phyloP scores from a whole-genome alignment of 495 filamentous ascomycete genomes.

The Aspergillus cavernicola region DNA sequence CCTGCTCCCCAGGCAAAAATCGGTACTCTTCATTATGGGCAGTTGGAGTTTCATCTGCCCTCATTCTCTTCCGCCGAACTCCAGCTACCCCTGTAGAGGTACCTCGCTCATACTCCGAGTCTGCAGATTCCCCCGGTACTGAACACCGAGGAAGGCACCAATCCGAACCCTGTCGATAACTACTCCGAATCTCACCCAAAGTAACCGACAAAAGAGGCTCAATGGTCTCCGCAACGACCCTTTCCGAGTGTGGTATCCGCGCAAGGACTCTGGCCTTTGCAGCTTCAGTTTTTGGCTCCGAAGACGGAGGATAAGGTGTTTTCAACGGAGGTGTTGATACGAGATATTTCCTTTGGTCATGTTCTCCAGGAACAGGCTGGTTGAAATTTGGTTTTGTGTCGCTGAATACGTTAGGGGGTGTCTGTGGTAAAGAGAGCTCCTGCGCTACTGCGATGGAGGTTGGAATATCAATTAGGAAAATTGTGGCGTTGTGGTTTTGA shows the following conservation, averaged over 20 bases:
- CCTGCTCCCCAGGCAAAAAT: neutral
- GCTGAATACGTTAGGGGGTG: neutral
- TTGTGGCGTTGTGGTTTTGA: constrained; percentile 37
- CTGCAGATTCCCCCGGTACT: neutral
- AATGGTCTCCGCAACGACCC: constrained; percentile 24
- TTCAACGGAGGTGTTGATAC: constrained; percentile 30
- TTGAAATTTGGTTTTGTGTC: neutral
- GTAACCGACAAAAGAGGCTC: constrained; percentile 25
- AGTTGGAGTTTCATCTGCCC: too few species aligned
- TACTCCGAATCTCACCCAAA: constrained; percentile 26
- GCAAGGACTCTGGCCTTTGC: constrained; percentile 37
- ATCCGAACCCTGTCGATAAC: neutral
- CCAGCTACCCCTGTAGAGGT: neutral
- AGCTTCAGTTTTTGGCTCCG: constrained; percentile 40
- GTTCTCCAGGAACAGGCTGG: neutral
- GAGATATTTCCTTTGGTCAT: constrained; percentile 13
- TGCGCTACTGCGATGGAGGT: constrained; percentile 52
- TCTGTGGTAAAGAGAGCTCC: constrained; percentile 12
- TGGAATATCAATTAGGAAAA: constrained; percentile 62
- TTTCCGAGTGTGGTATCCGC: constrained; percentile 26
- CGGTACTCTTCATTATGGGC: neutral
- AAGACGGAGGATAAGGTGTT: constrained; percentile 31
- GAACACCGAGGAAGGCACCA: constrained; percentile 44
- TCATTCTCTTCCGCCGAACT: constrained; percentile 3
- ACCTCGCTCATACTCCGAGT: neutral